Evolutionary conservation across 129 eudicot species (phyloP), one percentile per base, ranked within the genome.

Genomic region (Arctium minus): DNA sequence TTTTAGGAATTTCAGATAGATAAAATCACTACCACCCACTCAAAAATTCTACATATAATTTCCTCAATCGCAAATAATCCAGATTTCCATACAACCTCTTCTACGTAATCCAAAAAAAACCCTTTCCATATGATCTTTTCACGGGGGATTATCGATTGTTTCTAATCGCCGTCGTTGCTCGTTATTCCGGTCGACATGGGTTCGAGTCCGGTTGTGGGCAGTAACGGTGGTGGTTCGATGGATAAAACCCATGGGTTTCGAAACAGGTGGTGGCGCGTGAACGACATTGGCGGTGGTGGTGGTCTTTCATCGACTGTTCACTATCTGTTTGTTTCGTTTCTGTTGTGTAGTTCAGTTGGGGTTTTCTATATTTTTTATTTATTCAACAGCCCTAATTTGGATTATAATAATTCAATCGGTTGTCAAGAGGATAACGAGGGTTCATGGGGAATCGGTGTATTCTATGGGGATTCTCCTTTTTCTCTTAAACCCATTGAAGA

Each of bases 391-490:
- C 83, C 83, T 79, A 84, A 38, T 72, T 72, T 78, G 39, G 37
- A 22, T 62, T 56, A 56, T 62, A 0, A 56, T 13, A 31, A 31
- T 40, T 38, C 86, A 30, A 8, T 87, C 15, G 98, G 96, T 2
- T 94, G 98, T 78, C 84, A 81, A 70, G 96, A 88, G 69, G 98
- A 94, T 78, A 84, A 79, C 75, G 96, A 94, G 79, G 97, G 98
- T n/a, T 94, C 98, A 5, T 94, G 98, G 98, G 88, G 96, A 32
- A 82, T 94, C 37, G 98, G 98, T 64, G 89, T 92, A 82, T 94
- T 86, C 84, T 92, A 88, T 82, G 98, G 98, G 17, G 90, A 85
- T 71, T 90, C 97, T 27, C 98, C 98, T 2, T 94, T 94, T 83
- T 72, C 88, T 38, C 94, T 94, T 80, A 91, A 86, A 70, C 94